Percentiles rank a stretch among this genome's conserved stretches.
Conservation (phyloP, 1,284 basidiomycete species). For the Pascua guehoae region DNA sequence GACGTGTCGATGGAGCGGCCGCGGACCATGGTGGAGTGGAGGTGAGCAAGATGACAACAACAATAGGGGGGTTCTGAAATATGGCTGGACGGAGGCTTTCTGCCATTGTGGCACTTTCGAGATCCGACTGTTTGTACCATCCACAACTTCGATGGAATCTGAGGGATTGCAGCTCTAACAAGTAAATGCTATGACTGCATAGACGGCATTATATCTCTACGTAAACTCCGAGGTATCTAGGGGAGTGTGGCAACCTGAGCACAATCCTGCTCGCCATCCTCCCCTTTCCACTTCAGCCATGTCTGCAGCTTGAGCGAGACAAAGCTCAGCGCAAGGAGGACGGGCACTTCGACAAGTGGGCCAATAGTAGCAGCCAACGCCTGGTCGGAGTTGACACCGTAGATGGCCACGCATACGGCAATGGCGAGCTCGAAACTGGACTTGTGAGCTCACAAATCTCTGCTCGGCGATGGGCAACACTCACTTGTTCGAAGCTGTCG, state of each 20-base stretch:
- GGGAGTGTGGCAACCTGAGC: no score
- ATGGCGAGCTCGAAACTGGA: slow-evolving; percentile 65
- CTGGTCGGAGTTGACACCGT: slow-evolving; percentile 68
- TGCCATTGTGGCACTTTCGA: no score
- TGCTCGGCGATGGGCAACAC: slow-evolving; percentile 15
- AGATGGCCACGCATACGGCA: slow-evolving; percentile 74
- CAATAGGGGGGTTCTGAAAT: not conserved
- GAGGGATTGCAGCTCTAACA: no score
- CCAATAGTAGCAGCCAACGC: slow-evolving; percentile 71
- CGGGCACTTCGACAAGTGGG: slow-evolving; percentile 72
- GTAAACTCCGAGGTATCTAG: no score
- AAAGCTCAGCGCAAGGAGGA: slow-evolving; percentile 68
- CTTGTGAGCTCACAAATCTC: not conserved
- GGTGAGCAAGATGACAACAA: not conserved
- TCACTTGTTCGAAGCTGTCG: slow-evolving; percentile 54
- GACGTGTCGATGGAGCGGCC: slow-evolving; percentile 53
- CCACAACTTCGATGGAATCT: no score
- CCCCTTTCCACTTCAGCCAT: not conserved
- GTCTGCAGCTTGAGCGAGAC: slow-evolving; percentile 53
- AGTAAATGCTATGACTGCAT: no score
- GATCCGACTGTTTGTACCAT: no score
- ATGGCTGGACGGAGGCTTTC: no score
- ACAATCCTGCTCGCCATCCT: not conserved
- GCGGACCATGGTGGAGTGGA: slow-evolving; percentile 54
- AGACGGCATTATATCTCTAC: no score